Base-by-base conservation (phyloP, 768 basidiomycete species). In the Pleurotus platypus region DNA sequence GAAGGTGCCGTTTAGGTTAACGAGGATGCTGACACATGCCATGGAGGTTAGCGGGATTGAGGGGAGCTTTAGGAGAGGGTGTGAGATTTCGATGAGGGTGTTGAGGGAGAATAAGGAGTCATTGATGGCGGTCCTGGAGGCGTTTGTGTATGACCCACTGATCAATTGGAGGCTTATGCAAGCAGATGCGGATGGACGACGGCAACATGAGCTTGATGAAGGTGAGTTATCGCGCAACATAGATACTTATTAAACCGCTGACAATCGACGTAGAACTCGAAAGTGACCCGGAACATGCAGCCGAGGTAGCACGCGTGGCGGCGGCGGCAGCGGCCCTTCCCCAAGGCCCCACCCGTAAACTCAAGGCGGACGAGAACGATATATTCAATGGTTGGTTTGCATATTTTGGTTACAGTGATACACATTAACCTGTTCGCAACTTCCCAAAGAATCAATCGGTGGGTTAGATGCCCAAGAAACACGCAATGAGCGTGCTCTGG, bases 41-140 rank as follows among this genome's bases (percentile, higher is more conserved):
- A 99, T 99, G 97, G 97, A 99, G 82, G 94, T 96, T 63, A 96
- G 94, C 71, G 95, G 97, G 20, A 96, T 99, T 60, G 93, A 97
- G 67, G 97, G 97, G 37, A 97, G 92, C 68, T 99, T 94, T 82
- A 83, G 91, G 65, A 89, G 88, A 60, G 94, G 92, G 5, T 98
- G 94, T 78, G 94, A 97, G 66, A 94, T 94, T 58, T 92, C 93
- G n/a, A 98, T 99, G 96, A 82, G 84, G 56, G 97, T 99, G 4
- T 74, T 98, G 56, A 88, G 97, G 30, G 92, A 91, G 58, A 98
- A 99, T 75, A 94, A 94, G 72, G 96, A 99, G 69, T 97, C 94
- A n/a, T 76, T 99, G 58, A 93, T 98, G 92, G 97, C 97, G 5
- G 96, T 99, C 13, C 78, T 99, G 26, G 97, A 99, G 70, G 96